Conservation (phyloP, 2,329 filamentous ascomycete genomes). For the Talaromyces sp. region DNA sequence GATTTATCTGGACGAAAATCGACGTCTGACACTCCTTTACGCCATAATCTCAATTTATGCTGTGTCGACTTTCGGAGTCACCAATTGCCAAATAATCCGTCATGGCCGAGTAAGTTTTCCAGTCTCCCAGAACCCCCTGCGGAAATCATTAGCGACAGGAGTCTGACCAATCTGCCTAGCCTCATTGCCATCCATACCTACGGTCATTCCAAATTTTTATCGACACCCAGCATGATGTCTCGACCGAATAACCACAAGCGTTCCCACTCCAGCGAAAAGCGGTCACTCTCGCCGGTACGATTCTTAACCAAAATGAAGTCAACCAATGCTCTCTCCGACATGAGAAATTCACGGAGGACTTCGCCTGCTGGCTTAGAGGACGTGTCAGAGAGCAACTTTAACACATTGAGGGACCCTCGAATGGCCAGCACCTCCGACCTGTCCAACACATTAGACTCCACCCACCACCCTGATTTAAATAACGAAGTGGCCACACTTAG, state of each 20-base stretch:
- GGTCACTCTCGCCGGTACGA: slow-evolving; percentile 29
- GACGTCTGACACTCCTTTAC: neutral
- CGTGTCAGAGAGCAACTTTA: slow-evolving; percentile 37
- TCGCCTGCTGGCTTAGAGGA: slow-evolving; percentile 24
- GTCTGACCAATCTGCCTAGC: slow-evolving; percentile 16
- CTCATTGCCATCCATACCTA: slow-evolving; percentile 35
- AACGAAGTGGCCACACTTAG: slow-evolving; percentile 83
- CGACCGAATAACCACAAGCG: slow-evolving; percentile 31
- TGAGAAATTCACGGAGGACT: slow-evolving; percentile 20
- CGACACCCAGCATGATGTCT: slow-evolving; percentile 33
- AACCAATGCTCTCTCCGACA: slow-evolving; percentile 34
- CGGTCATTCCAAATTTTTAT: slow-evolving; percentile 28
- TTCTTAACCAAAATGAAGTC: slow-evolving; percentile 41
- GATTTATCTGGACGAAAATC: neutral
- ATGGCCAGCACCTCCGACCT: slow-evolving; percentile 30
- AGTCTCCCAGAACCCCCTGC: neutral
- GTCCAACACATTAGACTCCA: slow-evolving; percentile 28
- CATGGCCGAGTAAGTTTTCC: slow-evolving; percentile 35
- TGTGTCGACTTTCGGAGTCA: slow-evolving; percentile 15
- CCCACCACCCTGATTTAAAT: slow-evolving; percentile 56
- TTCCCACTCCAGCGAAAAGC: slow-evolving; percentile 31
- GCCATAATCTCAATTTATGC: neutral
- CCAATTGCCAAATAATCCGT: slow-evolving; percentile 13
- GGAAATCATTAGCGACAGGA: neutral
- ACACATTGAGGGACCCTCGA: slow-evolving; percentile 42